Evolutionary conservation across 306 rosid genomes (phyloP).

Genomic region (Malus fusca): DNA sequence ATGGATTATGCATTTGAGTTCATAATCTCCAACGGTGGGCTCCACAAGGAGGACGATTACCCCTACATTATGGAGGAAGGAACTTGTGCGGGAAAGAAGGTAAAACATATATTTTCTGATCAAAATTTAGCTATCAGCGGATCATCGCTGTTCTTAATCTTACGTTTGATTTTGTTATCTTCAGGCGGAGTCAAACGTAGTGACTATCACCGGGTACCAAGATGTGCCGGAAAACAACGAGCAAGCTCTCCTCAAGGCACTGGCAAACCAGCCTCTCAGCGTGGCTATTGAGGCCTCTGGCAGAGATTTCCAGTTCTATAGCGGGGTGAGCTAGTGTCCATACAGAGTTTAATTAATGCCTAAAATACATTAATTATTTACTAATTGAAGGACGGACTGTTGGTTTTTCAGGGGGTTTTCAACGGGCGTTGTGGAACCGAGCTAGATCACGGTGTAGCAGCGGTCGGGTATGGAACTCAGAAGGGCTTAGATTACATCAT

Average conservation of each 20-base stretch:
- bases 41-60: constrained; percentile 41
- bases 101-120: constrained; percentile 4
- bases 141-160: neutral
- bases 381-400: neutral
- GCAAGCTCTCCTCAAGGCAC: constrained; percentile 70
- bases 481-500: constrained; percentile 65
- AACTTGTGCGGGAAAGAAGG: constrained; percentile 67
- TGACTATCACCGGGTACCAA: constrained; percentile 67
- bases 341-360: no score
- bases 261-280: constrained; percentile 86
- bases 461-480: constrained; percentile 79
- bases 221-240: constrained; percentile 84
- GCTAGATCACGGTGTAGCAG: constrained; percentile 88
- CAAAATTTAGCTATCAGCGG: neutral
- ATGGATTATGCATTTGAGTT: constrained; percentile 43
- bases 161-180: neutral
- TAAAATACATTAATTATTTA: neutral
- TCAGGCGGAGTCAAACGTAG: constrained; percentile 53
- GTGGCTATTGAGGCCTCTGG: constrained; percentile 81
- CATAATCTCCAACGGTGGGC: constrained; percentile 34
- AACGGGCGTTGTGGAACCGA: constrained; percentile 74
- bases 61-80: constrained; percentile 78
- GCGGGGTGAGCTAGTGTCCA: constrained; percentile 48
- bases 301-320: constrained; percentile 86
- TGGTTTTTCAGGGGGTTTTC: constrained; percentile 61